Conservation (phyloP, 2,329 filamentous ascomycete genomes). For the Fusarium sp. region DNA sequence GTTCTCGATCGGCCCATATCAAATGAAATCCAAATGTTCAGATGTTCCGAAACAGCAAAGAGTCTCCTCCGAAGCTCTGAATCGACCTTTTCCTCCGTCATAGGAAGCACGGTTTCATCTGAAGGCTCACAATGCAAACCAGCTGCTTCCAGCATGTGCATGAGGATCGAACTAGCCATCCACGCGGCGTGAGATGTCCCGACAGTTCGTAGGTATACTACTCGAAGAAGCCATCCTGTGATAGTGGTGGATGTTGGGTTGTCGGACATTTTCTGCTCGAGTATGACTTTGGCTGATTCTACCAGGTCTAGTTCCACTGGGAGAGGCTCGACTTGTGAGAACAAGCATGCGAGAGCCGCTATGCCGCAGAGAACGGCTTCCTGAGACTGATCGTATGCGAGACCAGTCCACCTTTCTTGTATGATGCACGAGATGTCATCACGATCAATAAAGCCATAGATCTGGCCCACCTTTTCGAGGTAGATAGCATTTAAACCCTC, state of each 20-base stretch:
- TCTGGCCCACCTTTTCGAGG: slow-evolving; percentile 65
- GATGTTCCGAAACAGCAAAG: slow-evolving; percentile 66
- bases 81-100: slow-evolving; percentile 48
- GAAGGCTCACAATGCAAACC: slow-evolving; percentile 59
- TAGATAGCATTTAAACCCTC: slow-evolving; percentile 60
- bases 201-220: slow-evolving; percentile 66
- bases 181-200: slow-evolving; percentile 66
- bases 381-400: slow-evolving; percentile 33
- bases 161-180: slow-evolving; percentile 69
- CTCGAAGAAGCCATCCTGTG: slow-evolving; percentile 66
- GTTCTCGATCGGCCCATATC: slow-evolving; percentile 69
- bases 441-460: slow-evolving; percentile 64
- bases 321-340: slow-evolving; percentile 60
- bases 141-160: slow-evolving; percentile 70
- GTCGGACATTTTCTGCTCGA: slow-evolving; percentile 57
- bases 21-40: slow-evolving; percentile 72
- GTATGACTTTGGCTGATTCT: slow-evolving; percentile 59
- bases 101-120: slow-evolving; percentile 45
- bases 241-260: slow-evolving; percentile 56
- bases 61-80: slow-evolving; percentile 59
- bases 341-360: slow-evolving; percentile 67
- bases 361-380: slow-evolving; percentile 64
- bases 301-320: slow-evolving; percentile 61
- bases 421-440: slow-evolving; percentile 52
- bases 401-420: slow-evolving; percentile 52